phyloP scores from a whole-genome alignment of 2,329 filamentous ascomycete species.

The Sporothrix curviconia region DNA sequence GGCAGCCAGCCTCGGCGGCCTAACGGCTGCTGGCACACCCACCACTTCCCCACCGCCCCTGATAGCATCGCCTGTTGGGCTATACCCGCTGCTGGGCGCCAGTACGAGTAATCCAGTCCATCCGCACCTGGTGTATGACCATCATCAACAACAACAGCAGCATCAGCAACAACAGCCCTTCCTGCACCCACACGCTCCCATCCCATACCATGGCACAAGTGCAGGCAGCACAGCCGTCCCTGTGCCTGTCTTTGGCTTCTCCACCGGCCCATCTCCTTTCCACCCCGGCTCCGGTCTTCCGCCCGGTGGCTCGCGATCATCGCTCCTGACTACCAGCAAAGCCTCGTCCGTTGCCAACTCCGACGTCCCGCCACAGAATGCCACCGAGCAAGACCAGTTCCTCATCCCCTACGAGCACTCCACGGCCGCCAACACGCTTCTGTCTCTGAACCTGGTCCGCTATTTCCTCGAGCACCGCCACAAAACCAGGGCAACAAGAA shows the following conservation, averaged over 20 bases:
- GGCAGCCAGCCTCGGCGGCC: not conserved
- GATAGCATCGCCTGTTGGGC: not conserved
- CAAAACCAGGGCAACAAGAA: not conserved
- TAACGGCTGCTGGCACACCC: not conserved
- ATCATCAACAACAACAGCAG: not conserved
- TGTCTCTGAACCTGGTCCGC: slow-evolving; percentile 29
- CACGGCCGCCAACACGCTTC: slow-evolving; percentile 28
- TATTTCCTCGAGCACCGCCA: slow-evolving; percentile 26
- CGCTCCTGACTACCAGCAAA: not conserved
- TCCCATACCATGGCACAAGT: not conserved
- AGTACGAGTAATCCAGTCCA: too few species aligned
- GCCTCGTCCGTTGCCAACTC: not conserved
- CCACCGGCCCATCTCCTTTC: not conserved
- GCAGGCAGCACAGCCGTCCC: not conserved
- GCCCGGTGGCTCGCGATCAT: not conserved
- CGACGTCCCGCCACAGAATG: slow-evolving; percentile 4
- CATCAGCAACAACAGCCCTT: not conserved
- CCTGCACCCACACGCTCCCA: not conserved
- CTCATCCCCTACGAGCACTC: slow-evolving; percentile 32
- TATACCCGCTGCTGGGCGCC: not conserved
- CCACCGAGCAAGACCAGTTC: slow-evolving; percentile 30
- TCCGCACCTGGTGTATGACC: too few species aligned
- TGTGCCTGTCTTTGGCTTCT: slow-evolving; percentile 1
- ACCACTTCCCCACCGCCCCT: not conserved
- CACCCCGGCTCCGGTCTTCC: not conserved